Base-by-base conservation (phyloP, 352 stramenopile species). In the Detonula confervacea region DNA sequence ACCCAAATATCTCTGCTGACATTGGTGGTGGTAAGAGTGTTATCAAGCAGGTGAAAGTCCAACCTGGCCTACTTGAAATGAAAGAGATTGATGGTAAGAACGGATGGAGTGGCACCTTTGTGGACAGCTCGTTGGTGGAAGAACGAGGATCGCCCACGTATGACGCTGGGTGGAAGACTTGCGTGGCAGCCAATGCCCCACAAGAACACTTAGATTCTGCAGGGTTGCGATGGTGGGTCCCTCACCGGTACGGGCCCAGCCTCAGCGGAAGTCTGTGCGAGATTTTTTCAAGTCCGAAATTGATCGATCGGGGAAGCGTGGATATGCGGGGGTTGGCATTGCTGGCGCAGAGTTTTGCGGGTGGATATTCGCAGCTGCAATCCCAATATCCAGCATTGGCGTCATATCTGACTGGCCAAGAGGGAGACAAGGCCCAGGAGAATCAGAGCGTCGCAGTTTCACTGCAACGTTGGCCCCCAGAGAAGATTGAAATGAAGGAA, bases 151-250 rank as follows among this genome's bases (percentile, higher is more conserved):
- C n/a, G n/a, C n/a, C n/a, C n/a, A n/a, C n/a, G 33, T 80, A 84
- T 39, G 88, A 89, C 59, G 80, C 83, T 44, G 89, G 89, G 27
- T 87, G 86, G 47, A 94, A 93, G 66, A 85, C 76, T 37, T 92
- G 85, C 66, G 65, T 92, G 49, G 74, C 87, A 55, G 87, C 77
- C 22, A 87, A 87, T 77, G 80, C 89, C 18, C 73, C 82, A 18
- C 78, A 86, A 35, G 57, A 80, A 37, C 64, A 85, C 55, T 56
- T 94, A 16, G 73, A 84, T 61, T 30, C 79, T 16, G 71, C 73
- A 71, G 89, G 89, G 29, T 69, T 94, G 46, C 70, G 89, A 39
- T 94, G 89, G 89, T 94, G 87, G 89, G 83, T 94, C 47, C 85
- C 85, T 35, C 78, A 83, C 59, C 62, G 77, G 14, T 90, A 88